Evolutionary conservation across 768 basidiomycete species (phyloP).

Genomic region (Panaeolus papilionaceus): DNA sequence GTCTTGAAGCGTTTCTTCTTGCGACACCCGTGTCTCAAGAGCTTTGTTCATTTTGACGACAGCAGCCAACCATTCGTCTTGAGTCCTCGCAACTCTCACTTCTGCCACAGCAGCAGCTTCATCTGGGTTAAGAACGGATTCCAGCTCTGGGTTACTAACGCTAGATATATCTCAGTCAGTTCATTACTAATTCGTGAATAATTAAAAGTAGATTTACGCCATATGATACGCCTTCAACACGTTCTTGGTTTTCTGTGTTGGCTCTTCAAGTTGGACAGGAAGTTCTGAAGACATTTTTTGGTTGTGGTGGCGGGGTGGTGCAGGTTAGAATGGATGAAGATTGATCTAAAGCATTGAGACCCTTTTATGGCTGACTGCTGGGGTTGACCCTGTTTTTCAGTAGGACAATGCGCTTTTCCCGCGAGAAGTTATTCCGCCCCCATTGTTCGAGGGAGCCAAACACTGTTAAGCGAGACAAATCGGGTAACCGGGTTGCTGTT

Average conservation of each 20-base stretch:
- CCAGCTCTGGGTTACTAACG: conserved; percentile 1
- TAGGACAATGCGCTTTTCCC: conserved; percentile 4
- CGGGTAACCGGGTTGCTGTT: background rate
- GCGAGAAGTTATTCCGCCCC: background rate
- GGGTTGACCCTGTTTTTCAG: conserved; percentile 2
- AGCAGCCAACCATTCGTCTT: conserved; percentile 1
- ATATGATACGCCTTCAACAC: background rate
- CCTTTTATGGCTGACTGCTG: background rate
- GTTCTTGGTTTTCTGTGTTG: background rate
- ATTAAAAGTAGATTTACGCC: background rate
- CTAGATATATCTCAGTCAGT: background rate
- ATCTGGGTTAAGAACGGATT: background rate
- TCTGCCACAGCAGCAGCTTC: background rate
- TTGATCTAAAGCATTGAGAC: background rate
- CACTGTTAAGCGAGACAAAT: conserved; percentile 1
- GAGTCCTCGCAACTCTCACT: background rate
- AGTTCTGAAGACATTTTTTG: conserved; percentile 4
- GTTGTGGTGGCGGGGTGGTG: background rate
- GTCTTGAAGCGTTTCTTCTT: background rate
- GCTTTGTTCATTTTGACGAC: background rate
- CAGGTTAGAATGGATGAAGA: background rate
- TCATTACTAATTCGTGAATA: no score
- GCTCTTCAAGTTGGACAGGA: background rate
- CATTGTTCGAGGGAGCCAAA: conserved; percentile 9
- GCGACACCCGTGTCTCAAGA: background rate